Conservation (phyloP, 2,329 filamentous ascomycete species). For the Emergomyces africanus region DNA sequence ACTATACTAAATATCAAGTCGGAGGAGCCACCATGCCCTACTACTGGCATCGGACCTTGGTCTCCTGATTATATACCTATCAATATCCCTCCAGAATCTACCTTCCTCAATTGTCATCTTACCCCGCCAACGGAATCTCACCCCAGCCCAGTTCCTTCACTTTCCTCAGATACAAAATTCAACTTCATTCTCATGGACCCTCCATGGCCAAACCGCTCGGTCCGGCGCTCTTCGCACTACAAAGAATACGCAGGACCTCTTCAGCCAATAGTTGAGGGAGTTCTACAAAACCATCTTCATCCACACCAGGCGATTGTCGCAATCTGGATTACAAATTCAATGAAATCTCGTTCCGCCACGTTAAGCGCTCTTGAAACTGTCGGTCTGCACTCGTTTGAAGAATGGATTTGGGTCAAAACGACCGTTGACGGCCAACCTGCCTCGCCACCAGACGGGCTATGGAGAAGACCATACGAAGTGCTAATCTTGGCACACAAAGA, state of each 20-base stretch:
- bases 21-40: background rate
- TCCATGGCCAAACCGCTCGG: conserved; percentile 51
- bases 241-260: conserved; percentile 19
- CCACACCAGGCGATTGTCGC: conserved; percentile 33
- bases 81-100: conserved; percentile 37
- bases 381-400: conserved; percentile 41
- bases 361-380: conserved; percentile 31
- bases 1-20: conserved; percentile 10
- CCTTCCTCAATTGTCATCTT: conserved; percentile 33
- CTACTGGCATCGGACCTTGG: background rate
- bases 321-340: conserved; percentile 51
- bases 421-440: conserved; percentile 42
- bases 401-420: conserved; percentile 54
- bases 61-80: conserved; percentile 18
- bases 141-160: conserved; percentile 15
- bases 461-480: conserved; percentile 51
- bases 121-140: conserved; percentile 6
- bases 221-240: conserved; percentile 40
- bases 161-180: conserved; percentile 31
- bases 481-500: conserved; percentile 33
- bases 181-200: conserved; percentile 50
- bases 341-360: conserved; percentile 35
- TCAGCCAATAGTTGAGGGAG: conserved; percentile 24
- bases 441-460: conserved; percentile 37
- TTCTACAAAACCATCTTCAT: conserved; percentile 34